A percentile compares a stretch with the other conserved stretches of the same genome.
Evolutionary conservation across 148 eudicot species (phyloP).

Genomic region (Persicaria maculosa): DNA sequence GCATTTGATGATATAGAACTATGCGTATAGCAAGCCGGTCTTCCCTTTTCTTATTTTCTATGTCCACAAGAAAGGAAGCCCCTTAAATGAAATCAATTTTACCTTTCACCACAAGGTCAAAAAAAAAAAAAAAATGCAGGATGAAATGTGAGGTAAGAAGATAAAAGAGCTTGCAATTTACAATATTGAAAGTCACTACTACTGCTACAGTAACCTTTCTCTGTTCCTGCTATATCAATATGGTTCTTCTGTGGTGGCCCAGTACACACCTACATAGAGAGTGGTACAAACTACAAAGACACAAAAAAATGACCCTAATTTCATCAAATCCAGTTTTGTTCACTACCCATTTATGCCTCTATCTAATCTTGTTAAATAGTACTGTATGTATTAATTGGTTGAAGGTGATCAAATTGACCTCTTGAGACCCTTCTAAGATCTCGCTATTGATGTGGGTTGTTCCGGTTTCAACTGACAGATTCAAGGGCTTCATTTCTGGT

Average conservation of each 20-base stretch:
- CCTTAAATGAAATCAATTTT: no score
- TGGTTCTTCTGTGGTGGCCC: background rate
- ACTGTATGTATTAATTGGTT: background rate
- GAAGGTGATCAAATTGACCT: background rate
- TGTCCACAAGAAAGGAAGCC: no score
- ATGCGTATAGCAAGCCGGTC: no score
- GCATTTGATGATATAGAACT: no score
- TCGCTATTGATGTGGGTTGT: background rate
- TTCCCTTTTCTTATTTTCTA: no score
- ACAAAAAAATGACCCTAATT: background rate
- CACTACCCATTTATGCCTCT: constrained; percentile 1
- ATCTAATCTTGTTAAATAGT: constrained; percentile 6
- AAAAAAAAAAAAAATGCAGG: background rate
- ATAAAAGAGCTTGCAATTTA: background rate
- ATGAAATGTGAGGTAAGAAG: constrained; percentile 3
- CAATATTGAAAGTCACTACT: background rate
- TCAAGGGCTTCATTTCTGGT: constrained; percentile 9
- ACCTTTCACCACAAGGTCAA: background rate
- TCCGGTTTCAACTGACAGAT: constrained; percentile 36
- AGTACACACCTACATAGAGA: background rate
- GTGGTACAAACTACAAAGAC: no score
- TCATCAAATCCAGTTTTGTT: background rate
- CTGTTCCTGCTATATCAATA: background rate
- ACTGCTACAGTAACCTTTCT: background rate
- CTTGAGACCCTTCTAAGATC: background rate